phyloP scores from a whole-genome alignment of 2,329 filamentous ascomycete species.

The Calycina herbarum region DNA sequence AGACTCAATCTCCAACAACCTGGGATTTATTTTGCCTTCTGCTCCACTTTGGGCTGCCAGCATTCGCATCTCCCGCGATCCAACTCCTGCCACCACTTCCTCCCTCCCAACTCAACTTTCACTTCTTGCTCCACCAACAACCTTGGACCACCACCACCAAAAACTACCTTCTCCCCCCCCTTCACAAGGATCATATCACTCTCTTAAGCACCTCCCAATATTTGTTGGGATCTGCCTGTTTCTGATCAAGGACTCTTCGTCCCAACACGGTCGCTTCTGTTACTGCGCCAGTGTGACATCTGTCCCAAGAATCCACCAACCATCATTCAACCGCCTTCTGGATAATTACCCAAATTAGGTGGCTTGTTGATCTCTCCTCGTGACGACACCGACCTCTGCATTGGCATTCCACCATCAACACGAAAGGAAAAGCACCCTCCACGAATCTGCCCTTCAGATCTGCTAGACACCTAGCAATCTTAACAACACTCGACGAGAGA shows the following conservation, averaged over 20 bases:
- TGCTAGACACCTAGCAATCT: not conserved
- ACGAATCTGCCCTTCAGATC: not conserved
- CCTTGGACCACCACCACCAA: not conserved
- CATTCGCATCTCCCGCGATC: not conserved
- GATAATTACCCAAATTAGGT: constrained; percentile 14
- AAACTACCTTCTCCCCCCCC: not conserved
- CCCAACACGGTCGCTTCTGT: constrained; percentile 16
- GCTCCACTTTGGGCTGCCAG: not conserved
- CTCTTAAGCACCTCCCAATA: constrained; percentile 5
- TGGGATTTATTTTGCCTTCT: not conserved
- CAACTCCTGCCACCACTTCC: not conserved
- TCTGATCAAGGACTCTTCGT: constrained; percentile 10
- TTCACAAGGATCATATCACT: constrained; percentile 14
- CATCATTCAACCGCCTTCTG: constrained; percentile 5
- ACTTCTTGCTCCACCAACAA: constrained; percentile 2
- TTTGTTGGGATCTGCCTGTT: constrained; percentile 12
- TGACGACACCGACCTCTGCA: constrained; percentile 5
- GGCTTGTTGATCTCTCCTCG: constrained; percentile 5
- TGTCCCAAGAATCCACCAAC: constrained; percentile 9
- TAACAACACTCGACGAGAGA: not conserved
- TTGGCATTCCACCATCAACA: constrained; percentile 8
- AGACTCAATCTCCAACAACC: not conserved
- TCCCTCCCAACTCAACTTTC: not conserved
- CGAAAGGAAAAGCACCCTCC: not conserved
- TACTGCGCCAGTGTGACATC: constrained; percentile 3